phyloP scores from a whole-genome alignment of 2,329 filamentous ascomycete genomes.

The Albifimbria verrucaria region DNA sequence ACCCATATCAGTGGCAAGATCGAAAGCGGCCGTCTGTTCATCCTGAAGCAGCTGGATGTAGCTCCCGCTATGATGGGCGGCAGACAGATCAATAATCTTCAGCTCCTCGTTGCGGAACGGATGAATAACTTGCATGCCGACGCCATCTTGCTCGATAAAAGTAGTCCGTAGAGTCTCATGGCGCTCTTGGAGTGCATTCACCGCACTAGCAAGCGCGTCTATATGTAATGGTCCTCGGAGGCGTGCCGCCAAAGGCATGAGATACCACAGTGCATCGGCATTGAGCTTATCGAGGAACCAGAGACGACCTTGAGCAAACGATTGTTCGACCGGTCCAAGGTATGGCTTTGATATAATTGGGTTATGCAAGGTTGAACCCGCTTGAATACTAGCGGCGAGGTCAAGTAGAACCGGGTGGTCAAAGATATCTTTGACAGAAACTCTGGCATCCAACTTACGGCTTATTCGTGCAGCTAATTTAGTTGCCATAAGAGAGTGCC shows the following conservation, averaged over 20 bases:
- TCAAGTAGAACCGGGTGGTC: conserved; percentile 3
- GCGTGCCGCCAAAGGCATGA: conserved; percentile 9
- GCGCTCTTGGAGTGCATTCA: conserved; percentile 11
- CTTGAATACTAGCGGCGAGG: background rate
- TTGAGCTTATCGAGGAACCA: conserved; percentile 13
- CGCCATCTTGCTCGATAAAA: conserved; percentile 3
- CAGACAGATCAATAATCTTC: conserved; percentile 2
- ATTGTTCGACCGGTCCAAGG: conserved; percentile 6
- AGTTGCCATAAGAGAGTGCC: conserved; percentile 8
- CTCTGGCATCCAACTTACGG: conserved; percentile 2
- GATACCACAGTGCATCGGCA: conserved; percentile 11
- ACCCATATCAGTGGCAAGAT: conserved; percentile 15
- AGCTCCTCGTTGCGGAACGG: background rate
- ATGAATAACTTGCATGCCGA: conserved; percentile 7
- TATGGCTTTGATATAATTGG: background rate
- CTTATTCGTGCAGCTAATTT: conserved; percentile 4
- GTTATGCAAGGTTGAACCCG: background rate
- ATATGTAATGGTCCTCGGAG: conserved; percentile 9
- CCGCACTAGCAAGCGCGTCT: conserved; percentile 4
- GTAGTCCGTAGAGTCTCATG: conserved; percentile 16
- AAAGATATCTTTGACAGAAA: conserved; percentile 9
- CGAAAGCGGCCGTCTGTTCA: conserved; percentile 18
- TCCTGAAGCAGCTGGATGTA: background rate
- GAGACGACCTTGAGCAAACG: conserved; percentile 10
- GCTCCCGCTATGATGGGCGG: background rate